Conservation (phyloP, 2,329 filamentous ascomycete species). For the Claviceps maximensis region DNA sequence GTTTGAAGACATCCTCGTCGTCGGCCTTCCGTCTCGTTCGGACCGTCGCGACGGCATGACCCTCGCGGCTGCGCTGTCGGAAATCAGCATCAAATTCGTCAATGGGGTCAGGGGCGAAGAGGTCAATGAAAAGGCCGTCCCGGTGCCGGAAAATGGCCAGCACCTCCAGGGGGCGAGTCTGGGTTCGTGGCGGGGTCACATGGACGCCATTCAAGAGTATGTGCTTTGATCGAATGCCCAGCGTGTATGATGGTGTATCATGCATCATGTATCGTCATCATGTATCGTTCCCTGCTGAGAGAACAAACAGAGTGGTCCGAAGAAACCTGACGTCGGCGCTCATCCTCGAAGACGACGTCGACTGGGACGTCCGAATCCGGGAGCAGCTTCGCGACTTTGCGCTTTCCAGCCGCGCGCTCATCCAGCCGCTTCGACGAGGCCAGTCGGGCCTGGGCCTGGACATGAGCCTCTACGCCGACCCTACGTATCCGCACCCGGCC, state of each 20-base stretch:
- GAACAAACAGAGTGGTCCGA: constrained; percentile 26
- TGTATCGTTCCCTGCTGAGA: no score
- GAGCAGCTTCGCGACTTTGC: constrained; percentile 31
- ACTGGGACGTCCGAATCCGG: constrained; percentile 42
- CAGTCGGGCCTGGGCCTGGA: no score
- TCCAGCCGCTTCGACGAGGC: constrained; percentile 15
- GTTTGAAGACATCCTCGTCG: constrained; percentile 40
- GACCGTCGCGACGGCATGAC: constrained; percentile 38
- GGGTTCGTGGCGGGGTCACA: constrained; percentile 27
- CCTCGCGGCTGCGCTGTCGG: constrained; percentile 31
- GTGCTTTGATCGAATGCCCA: neutral
- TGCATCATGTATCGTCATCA: no score
- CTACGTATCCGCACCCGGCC: constrained; percentile 11
- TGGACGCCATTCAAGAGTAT: constrained; percentile 23
- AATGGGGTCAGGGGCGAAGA: constrained; percentile 28
- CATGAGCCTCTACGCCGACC: constrained; percentile 15
- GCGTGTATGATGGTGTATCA: no score
- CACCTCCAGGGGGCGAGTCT: constrained; percentile 16
- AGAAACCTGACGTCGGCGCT: constrained; percentile 32
- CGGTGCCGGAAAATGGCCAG: constrained; percentile 17
- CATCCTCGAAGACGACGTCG: constrained; percentile 43
- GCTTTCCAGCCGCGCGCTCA: constrained; percentile 20
- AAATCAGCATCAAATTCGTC: constrained; percentile 31
- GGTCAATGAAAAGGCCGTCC: constrained; percentile 25
- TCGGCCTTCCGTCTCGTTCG: constrained; percentile 35